These are phyloP conservation scores for Stropharia rugosoannulata DNA, from an alignment of 768 basidiomycete genomes.

Conservation along the genomic window DNA sequence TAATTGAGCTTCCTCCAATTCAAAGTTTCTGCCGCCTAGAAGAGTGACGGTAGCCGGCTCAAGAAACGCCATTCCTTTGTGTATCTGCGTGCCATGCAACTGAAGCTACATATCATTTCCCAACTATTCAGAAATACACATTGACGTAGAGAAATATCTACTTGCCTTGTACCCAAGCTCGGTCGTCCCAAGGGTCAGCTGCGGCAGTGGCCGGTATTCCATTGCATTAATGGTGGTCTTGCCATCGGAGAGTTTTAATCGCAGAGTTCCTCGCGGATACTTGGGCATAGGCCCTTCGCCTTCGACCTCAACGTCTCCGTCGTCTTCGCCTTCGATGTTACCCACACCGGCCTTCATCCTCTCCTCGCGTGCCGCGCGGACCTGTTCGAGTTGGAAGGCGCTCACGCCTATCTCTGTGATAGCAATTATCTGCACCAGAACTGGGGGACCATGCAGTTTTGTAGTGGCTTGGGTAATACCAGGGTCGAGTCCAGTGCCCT, in stretches of 20 bases:
- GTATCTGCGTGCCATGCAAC: constrained; percentile 65
- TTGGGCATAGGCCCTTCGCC: constrained; percentile 78
- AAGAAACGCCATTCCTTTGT: constrained; percentile 73
- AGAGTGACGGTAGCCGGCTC: constrained; percentile 65
- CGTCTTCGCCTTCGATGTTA: constrained; percentile 44
- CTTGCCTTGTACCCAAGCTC: constrained; percentile 81
- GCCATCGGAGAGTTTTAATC: constrained; percentile 80
- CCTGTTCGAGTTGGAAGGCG: constrained; percentile 77
- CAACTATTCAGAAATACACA: not conserved
- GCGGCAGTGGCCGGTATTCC: constrained; percentile 69
- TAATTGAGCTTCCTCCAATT: constrained; percentile 59
- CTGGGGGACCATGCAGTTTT: constrained; percentile 39
- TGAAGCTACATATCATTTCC: constrained; percentile 23
- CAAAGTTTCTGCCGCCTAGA: constrained; percentile 61
- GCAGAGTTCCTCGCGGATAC: constrained; percentile 81
- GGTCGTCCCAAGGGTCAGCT: constrained; percentile 72
- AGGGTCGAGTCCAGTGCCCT: constrained; percentile 65
- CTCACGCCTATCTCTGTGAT: constrained; percentile 87
- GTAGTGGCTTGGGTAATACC: constrained; percentile 37
- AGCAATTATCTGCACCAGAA: constrained; percentile 73
- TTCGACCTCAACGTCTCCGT: constrained; percentile 56
- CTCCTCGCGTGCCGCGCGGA: constrained; percentile 62
- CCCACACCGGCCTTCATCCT: constrained; percentile 54
- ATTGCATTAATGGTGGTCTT: constrained; percentile 64
- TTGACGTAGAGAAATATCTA: not conserved